Percentiles rank a stretch among this genome's conserved stretches.
Evolutionary conservation across 257 asterid species (phyloP).

Genomic region (Scutellaria galericulata): DNA sequence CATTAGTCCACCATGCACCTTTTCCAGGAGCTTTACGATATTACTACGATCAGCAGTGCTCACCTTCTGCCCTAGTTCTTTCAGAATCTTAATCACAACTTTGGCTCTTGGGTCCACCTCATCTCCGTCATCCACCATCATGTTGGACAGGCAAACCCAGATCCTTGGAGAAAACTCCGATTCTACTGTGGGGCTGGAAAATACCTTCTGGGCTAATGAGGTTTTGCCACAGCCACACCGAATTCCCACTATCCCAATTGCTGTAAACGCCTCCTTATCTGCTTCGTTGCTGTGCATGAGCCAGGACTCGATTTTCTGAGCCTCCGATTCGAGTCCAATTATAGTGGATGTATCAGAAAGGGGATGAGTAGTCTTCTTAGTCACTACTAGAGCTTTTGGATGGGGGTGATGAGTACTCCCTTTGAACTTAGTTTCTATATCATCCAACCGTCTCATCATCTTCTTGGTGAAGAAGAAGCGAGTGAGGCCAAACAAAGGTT

Average conservation of each 20-base stretch:
- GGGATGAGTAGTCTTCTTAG: too few relatives aligned
- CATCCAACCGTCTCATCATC: background rate
- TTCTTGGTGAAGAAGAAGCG: background rate
- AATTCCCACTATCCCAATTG: conserved; percentile 21
- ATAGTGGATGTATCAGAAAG: background rate
- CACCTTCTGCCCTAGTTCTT: background rate
- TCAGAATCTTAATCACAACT: background rate
- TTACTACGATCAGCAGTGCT: background rate
- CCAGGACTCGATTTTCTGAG: background rate
- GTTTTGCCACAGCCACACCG: conserved; percentile 27
- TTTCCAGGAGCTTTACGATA: background rate
- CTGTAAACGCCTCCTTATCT: background rate
- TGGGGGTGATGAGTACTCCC: too few relatives aligned
- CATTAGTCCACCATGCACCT: background rate
- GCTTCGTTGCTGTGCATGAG: background rate
- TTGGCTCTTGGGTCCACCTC: background rate
- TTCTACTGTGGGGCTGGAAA: background rate
- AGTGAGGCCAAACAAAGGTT: too few relatives aligned
- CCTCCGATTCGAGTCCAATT: conserved; percentile 15
- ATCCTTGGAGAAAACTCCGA: conserved; percentile 1
- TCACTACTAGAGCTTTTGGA: too few relatives aligned
- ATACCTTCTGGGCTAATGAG: conserved; percentile 15
- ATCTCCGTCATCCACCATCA: background rate
- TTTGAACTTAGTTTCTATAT: background rate
- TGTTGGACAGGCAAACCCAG: conserved; percentile 15